Percentiles rank a stretch among this genome's conserved stretches.
Evolutionary conservation across 768 basidiomycete species (phyloP).

Genomic region (Lactarius hatsudake): DNA sequence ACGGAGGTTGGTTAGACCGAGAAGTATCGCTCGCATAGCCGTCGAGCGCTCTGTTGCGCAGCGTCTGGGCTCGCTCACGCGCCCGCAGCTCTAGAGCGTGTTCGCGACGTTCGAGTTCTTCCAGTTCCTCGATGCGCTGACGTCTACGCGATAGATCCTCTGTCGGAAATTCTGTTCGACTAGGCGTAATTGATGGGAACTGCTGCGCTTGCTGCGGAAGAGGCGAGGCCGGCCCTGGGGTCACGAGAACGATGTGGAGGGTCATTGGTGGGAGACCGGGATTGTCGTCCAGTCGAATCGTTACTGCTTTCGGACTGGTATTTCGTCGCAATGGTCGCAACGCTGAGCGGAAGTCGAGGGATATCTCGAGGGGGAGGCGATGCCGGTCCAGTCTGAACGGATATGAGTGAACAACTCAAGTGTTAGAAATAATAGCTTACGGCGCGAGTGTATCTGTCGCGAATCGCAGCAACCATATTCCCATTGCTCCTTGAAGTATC

Average conservation of each 20-base stretch:
- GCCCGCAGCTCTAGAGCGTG: slow-evolving; percentile 55
- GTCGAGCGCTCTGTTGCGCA: slow-evolving; percentile 32
- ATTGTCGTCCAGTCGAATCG: slow-evolving; percentile 8
- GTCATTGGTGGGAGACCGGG: slow-evolving; percentile 16
- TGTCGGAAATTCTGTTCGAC: slow-evolving; percentile 15
- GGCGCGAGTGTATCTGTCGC: slow-evolving; percentile 55
- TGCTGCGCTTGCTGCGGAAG: slow-evolving; percentile 16
- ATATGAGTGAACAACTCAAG: neutral
- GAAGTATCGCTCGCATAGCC: slow-evolving; percentile 33
- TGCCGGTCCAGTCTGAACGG: slow-evolving; percentile 44
- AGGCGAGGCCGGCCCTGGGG: slow-evolving; percentile 18
- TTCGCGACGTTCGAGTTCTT: slow-evolving; percentile 52
- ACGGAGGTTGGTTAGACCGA: slow-evolving; percentile 30
- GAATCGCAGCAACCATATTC: slow-evolving; percentile 67
- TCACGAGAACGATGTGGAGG: slow-evolving; percentile 15
- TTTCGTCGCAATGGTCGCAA: slow-evolving; percentile 59
- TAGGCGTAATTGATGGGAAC: slow-evolving; percentile 8
- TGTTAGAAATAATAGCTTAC: slow-evolving; percentile 40
- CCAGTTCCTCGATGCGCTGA: slow-evolving; percentile 48
- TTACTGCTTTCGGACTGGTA: slow-evolving; percentile 37
- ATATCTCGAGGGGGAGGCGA: slow-evolving; percentile 60
- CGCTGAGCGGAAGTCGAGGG: slow-evolving; percentile 61
- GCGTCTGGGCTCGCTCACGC: slow-evolving; percentile 37
- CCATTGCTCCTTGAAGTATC: slow-evolving; percentile 54
- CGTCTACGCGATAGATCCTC: slow-evolving; percentile 39